Evolutionary conservation across 805 yeast genomes (phyloP), one percentile per base, ranked within the genome.

Genomic region (Lipomyces oligophaga): DNA sequence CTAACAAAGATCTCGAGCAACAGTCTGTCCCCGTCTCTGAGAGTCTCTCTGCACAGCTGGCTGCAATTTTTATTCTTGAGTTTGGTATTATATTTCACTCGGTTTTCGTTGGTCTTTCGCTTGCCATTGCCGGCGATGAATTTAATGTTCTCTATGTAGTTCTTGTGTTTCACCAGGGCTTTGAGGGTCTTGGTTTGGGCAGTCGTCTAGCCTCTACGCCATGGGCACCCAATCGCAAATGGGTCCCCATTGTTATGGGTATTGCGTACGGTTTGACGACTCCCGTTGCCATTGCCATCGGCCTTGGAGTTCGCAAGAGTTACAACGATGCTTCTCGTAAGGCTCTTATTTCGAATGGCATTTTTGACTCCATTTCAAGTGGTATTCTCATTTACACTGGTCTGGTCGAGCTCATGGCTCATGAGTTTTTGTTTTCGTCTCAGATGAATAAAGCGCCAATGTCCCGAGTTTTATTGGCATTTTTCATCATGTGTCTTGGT

Each of bases 11-110:
- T 27, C 11, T 48, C 31, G 52, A 48, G 42, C 38, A 44, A 31
- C 7, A 20, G 19, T n/a, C n/a, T 32, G 5, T 20, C 11, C 28
- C 10, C 22, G 36, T 34, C n/a, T 15, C 47, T 1, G 54, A 49
- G 33, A 34, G 43, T 20, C 36, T 49, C 6, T 6, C 45, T 15
- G 55, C 55, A 10, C 54, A 49, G 58, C 54, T 74, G 38, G 65
- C 67, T 31, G 75, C 77, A 1, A 70, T 80, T 39, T 62, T 80
- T 56, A 73, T 81, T 13, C 70, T 83, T 49, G 95, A 85, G 63
- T 82, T 83, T 55, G 95, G 95, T 60, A 74, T 86, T 35, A 66
- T 86, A 26, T 83, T 85, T 71, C 95, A 86, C 66, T 86, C 95
- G 2, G 77, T 86, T 2, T 84, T 86, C 59, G 75, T 86, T 46